Evolutionary conservation across 306 rosid species (phyloP).

Genomic region (Cotoneaster glaucophyllus): DNA sequence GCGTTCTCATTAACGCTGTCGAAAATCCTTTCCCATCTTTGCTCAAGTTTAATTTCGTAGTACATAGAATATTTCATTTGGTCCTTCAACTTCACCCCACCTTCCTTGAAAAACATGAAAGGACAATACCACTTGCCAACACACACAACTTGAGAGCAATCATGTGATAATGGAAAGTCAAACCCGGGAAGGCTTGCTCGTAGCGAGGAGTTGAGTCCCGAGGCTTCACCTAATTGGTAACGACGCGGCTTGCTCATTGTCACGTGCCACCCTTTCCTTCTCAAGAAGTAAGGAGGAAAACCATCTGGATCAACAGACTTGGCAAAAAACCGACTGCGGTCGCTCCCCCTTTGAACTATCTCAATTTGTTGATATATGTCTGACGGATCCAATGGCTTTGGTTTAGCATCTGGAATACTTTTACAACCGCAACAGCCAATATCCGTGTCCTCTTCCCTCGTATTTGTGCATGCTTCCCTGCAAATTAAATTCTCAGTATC

Average conservation of each 20-base stretch:
- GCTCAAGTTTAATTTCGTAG: constrained; percentile 56
- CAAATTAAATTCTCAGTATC: neutral
- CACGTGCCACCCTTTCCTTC: constrained; percentile 37
- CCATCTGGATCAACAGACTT: constrained; percentile 42
- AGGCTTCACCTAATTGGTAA: constrained; percentile 38
- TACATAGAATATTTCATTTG: constrained; percentile 42
- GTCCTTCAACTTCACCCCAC: constrained; percentile 38
- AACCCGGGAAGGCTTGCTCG: constrained; percentile 34
- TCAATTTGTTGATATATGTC: constrained; percentile 32
- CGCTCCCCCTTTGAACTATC: constrained; percentile 26
- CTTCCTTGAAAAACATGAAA: constrained; percentile 53
- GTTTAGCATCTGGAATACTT: constrained; percentile 3
- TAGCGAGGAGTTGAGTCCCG: constrained; percentile 35
- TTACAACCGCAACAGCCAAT: neutral
- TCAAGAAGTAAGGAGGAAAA: constrained; percentile 43
- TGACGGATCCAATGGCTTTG: constrained; percentile 24
- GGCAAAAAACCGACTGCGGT: constrained; percentile 43
- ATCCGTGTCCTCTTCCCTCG: constrained; percentile 25
- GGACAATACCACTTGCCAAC: constrained; percentile 80
- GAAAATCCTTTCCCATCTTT: constrained; percentile 52
- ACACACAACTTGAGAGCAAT: constrained; percentile 21
- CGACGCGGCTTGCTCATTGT: constrained; percentile 19
- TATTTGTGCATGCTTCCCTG: constrained; percentile 27
- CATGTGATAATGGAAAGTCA: constrained; percentile 11
- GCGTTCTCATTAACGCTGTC: constrained; percentile 11